Percentiles rank a stretch among this genome's conserved stretches.
Evolutionary conservation across 306 rosid species (phyloP).

Genomic region (Prunus salicina): DNA sequence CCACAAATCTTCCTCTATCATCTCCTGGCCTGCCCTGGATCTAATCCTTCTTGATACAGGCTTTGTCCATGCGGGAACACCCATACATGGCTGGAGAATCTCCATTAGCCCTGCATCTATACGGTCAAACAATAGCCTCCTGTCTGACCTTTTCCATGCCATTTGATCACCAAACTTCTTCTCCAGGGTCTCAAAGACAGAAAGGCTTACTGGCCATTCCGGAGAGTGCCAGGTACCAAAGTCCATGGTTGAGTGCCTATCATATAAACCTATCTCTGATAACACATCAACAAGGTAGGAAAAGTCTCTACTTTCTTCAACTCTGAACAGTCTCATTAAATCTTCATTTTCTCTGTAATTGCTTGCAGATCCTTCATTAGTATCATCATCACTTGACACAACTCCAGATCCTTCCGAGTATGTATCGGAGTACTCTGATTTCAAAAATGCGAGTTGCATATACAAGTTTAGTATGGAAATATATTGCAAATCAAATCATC

Average conservation of each 20-base stretch:
- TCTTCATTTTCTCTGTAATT: constrained; percentile 32
- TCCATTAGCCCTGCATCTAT: constrained; percentile 55
- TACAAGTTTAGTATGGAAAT: constrained; percentile 13
- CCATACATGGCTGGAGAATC: constrained; percentile 50
- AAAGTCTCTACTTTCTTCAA: constrained; percentile 66
- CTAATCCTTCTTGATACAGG: constrained; percentile 55
- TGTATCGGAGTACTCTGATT: constrained; percentile 52
- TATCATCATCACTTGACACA: constrained; percentile 79
- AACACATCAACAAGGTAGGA: constrained; percentile 76
- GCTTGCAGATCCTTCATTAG: constrained; percentile 33
- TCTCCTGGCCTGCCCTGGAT: constrained; percentile 28
- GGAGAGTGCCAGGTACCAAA: constrained; percentile 41
- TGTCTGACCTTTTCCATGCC: constrained; percentile 70
- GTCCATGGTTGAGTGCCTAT: constrained; percentile 35
- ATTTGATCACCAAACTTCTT: constrained; percentile 74
- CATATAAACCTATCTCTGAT: constrained; percentile 46
- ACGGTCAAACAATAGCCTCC: constrained; percentile 76
- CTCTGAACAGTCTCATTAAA: constrained; percentile 33
- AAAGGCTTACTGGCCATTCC: constrained; percentile 62
- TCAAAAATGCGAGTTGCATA: constrained; percentile 29
- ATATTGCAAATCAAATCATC: background rate
- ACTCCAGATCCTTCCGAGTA: constrained; percentile 53
- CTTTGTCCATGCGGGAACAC: constrained; percentile 49
- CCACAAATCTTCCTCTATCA: constrained; percentile 79
- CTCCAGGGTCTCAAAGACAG: constrained; percentile 61